Evolutionary conservation across 2,329 filamentous ascomycete species (phyloP), one percentile per base, ranked within the genome.

Genomic region (Celoporthe dispersa): DNA sequence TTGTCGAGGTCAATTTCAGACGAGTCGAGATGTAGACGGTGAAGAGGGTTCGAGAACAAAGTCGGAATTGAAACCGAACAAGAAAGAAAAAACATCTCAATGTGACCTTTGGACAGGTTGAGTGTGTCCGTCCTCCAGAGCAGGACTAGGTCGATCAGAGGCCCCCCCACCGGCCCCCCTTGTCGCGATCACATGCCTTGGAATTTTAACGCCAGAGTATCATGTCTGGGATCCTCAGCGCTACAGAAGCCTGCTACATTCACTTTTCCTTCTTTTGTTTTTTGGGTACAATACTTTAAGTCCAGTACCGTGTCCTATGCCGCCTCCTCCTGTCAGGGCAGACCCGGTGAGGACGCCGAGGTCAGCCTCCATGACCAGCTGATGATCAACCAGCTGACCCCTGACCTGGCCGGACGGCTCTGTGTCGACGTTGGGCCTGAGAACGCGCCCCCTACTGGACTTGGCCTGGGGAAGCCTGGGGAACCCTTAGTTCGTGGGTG

Each of bases 121-220:
- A 57, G 53, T 57, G 53, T 57, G 53, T 57, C 53, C 53, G 53
- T 28, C 14, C 25, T 19, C 28, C 25, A 28, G 28, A 31, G 12
- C 25, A 57, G 53, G 25, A 31, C 25, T 55, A 28, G 25, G 25
- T 28, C 51, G 9, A 53, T 25, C n/a, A n/a, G 22, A 8, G 3
- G 11, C 25, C n/a, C 14, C 51, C 44, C 44, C 44, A 22, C 22
- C 9, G 8, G 12, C 2, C 1, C 16, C 25, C 51, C 51, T 57
- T 14, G 53, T 33, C 53, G 19, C 53, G 53, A 57, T 57, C 53
- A 57, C 53, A 57, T 57, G 53, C 53, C 14, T 57, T 28, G 14
- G 22, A 16, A 16, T 31, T 31, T 31, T 8, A 28, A 31, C 53
- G 53, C 53, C 53, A 57, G 53, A 57, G 51, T 55, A 55, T 55